Conservation (phyloP, 176 grass and related monocot genomes). For the Typha latifolia region DNA sequence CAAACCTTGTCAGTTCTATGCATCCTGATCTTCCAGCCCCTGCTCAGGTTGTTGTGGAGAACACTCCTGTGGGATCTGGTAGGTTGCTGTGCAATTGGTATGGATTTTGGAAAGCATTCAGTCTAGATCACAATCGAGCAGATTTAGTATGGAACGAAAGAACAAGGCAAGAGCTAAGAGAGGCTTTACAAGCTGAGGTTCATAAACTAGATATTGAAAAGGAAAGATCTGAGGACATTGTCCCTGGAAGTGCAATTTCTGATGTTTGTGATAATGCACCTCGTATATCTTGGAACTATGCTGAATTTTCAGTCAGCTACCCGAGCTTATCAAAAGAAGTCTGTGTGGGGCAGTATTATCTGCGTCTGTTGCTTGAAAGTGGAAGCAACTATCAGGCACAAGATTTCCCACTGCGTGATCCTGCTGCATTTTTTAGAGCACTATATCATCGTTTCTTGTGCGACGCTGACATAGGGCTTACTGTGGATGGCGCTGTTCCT, state of each 20-base stretch:
- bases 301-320: conserved; percentile 83
- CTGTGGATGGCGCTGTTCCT: conserved; percentile 94
- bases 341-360: conserved; percentile 96
- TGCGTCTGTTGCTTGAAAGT: conserved; percentile 79
- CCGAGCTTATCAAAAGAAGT: conserved; percentile 96
- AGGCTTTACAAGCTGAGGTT: conserved; percentile 92
- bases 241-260: conserved; percentile 49
- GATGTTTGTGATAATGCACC: conserved; percentile 59
- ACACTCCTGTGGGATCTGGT: conserved; percentile 97
- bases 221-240: conserved; percentile 91
- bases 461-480: conserved; percentile 93
- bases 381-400: conserved; percentile 74
- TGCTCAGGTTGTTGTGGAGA: conserved; percentile 93
- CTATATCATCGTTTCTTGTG: conserved; percentile 97
- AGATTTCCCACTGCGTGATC: conserved; percentile 88
- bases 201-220: conserved; percentile 98
- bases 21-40: conserved; percentile 75
- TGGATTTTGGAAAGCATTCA: conserved; percentile 89
- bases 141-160: conserved; percentile 99
- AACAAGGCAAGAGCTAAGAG: conserved; percentile 89
- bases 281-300: conserved; percentile 98
- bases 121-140: conserved; percentile 92
- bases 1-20: conserved; percentile 47
- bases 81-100: conserved; percentile 93
- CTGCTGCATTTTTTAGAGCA: conserved; percentile 93